Evolutionary conservation across 805 yeast genomes (phyloP).

Genomic region (Metschnikowia gruessii): DNA sequence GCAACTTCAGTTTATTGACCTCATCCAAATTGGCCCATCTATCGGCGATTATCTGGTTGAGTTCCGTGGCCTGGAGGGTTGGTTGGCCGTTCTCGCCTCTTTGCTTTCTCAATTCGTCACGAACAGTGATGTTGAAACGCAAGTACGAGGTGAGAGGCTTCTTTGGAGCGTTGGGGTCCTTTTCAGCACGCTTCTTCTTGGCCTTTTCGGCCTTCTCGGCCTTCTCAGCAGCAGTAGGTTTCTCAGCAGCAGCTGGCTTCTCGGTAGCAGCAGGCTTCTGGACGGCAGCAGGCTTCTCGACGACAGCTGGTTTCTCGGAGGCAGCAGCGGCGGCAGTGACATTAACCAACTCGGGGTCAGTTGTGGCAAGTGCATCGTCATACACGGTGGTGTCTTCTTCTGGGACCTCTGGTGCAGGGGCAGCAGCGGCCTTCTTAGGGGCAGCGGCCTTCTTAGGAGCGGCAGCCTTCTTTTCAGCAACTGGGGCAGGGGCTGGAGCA

Average conservation of each 20-base stretch:
- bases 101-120: constrained; percentile 69
- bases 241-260: constrained; percentile 1
- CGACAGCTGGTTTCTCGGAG: neutral
- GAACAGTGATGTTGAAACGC: constrained; percentile 66
- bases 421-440: neutral
- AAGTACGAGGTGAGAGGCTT: constrained; percentile 89
- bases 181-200: constrained; percentile 50
- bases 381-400: neutral
- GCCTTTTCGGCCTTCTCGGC: constrained; percentile 10
- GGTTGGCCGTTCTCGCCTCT: constrained; percentile 56
- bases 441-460: too few species aligned
- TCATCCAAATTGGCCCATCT: constrained; percentile 74
- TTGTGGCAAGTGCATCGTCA: constrained; percentile 6
- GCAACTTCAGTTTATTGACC: constrained; percentile 69
- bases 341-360: constrained; percentile 9
- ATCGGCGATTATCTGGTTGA: constrained; percentile 74
- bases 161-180: constrained; percentile 93
- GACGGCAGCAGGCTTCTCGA: constrained; percentile 6
- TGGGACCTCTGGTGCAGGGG: neutral
- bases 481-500: neutral
- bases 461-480: neutral
- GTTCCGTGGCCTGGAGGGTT: constrained; percentile 68
- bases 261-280: too few species aligned
- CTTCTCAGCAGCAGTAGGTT: neutral
- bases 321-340: too few species aligned